A percentile compares a stretch with the other conserved stretches of the same genome.
Evolutionary conservation across 352 stramenopile species (phyloP).

Genomic region (Aphanomyces cochlioides): DNA sequence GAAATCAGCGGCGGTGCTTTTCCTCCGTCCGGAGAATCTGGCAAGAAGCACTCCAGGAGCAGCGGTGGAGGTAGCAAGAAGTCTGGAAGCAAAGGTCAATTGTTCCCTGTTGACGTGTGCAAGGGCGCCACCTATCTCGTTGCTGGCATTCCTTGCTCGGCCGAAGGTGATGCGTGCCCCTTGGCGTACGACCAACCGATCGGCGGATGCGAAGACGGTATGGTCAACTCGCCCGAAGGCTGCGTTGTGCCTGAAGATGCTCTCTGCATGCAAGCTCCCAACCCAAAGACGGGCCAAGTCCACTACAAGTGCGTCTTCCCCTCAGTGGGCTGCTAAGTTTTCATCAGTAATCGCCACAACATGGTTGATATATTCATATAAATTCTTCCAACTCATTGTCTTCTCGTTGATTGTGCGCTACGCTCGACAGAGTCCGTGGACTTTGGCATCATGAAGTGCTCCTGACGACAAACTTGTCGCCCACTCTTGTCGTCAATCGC

Average conservation of each 20-base stretch:
- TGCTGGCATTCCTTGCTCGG: conserved; percentile 4
- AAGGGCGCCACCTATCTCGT: background rate
- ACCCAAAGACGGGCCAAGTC: background rate
- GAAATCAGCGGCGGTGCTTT: no score
- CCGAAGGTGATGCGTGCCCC: background rate
- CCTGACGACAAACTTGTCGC: no score
- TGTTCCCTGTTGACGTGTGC: conserved; percentile 6
- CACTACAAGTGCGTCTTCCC: conserved; percentile 17
- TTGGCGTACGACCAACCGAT: conserved; percentile 8
- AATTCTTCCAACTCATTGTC: no score
- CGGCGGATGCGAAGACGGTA: background rate
- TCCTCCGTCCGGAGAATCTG: no score
- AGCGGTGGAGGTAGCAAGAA: background rate
- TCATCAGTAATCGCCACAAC: no score
- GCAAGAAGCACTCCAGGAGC: background rate
- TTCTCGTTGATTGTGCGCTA: no score
- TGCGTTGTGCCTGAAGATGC: conserved; percentile 8
- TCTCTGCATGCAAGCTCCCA: conserved; percentile 11
- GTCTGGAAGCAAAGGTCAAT: background rate
- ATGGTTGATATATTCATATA: no score
- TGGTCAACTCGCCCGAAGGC: conserved; percentile 7
- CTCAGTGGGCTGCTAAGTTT: background rate
- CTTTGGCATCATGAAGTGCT: no score
- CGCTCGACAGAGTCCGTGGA: no score
- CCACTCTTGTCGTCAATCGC: no score